phyloP scores from a whole-genome alignment of 805 yeast species.

The Lachancea waltii region DNA sequence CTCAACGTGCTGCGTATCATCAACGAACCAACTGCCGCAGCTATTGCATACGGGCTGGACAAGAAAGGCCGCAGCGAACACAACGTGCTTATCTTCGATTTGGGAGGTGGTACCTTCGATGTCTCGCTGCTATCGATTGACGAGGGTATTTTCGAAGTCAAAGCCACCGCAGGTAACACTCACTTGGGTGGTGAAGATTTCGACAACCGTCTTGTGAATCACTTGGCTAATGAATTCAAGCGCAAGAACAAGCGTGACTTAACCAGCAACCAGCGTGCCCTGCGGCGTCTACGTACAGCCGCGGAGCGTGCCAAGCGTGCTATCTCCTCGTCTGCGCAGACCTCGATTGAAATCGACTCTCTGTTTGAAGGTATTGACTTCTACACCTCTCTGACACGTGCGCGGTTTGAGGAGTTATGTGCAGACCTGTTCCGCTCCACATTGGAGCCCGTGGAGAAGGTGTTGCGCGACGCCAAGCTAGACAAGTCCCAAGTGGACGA shows the following conservation, averaged over 20 bases:
- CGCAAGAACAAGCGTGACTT: slow-evolving; percentile 92
- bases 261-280: slow-evolving; percentile 84
- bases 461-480: slow-evolving; percentile 80
- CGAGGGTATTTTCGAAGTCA: slow-evolving; percentile 95
- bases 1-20: slow-evolving; percentile 90
- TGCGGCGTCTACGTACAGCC: slow-evolving; percentile 96
- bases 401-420: slow-evolving; percentile 95
- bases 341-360: slow-evolving; percentile 92
- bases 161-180: slow-evolving; percentile 69
- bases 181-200: slow-evolving; percentile 98
- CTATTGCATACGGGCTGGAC: slow-evolving; percentile 92
- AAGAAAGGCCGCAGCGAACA: slow-evolving; percentile 71
- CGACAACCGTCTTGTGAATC: slow-evolving; percentile 88
- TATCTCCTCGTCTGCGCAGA: slow-evolving; percentile 91
- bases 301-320: slow-evolving; percentile 99
- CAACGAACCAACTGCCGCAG: slow-evolving; percentile 97
- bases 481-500: slow-evolving; percentile 88
- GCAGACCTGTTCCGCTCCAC: slow-evolving; percentile 91
- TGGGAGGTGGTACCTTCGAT: slow-evolving; percentile 99
- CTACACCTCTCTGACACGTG: slow-evolving; percentile 94
- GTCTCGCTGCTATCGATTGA: slow-evolving; percentile 86
- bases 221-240: slow-evolving; percentile 88
- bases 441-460: slow-evolving; percentile 91
- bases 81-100: slow-evolving; percentile 85
- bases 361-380: slow-evolving; percentile 92